Evolutionary conservation across 345 rosid species (phyloP), one percentile per base, ranked within the genome.

Genomic region (Arabis alpina): DNA sequence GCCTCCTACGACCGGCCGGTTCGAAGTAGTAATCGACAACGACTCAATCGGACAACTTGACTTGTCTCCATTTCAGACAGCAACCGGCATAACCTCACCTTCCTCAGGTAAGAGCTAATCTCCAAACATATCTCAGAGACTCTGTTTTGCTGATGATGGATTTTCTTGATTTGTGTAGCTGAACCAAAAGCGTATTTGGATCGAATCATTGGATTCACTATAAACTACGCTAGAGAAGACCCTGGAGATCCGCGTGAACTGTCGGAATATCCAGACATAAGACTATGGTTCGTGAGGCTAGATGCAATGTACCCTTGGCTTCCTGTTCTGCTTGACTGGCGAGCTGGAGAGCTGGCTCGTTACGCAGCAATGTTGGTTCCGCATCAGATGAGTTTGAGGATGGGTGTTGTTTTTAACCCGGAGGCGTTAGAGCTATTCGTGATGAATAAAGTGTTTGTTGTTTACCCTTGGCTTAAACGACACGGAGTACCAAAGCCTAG

Each of bases 271-370:
- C 96, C 96, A 0, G 98, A 93, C 32, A 75, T 88, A 69, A 87
- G 98, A 70, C 79, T 90, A 5, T 93, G 96, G 98, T 90, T 93
- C 78, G 83, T 93, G 70, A 85, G 96, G 67, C 92, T 93, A 0
- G 98, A 91, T 72, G 87, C 91, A 11, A 55, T 71, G 41, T 91
- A 87, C 77, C 97, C 97, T 0, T 93, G 96, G 97, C 75, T 93
- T 19, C 98, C 94, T 30, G 86, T 88, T 8, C 71, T 93, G 62
- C 66, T 91, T 45, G 96, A 90, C 71, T 90, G 94, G 96, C 79
- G 96, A 78, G 96, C 91, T 0, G 98, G 98, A 2, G 94, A 93
- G 69, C 86, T 93, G 40, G 96, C 98, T 64, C 88, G 97, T 10
- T 93, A 77, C 4, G 77, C 76, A 0, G 77, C 77, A 25, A 77